Evolutionary conservation across 2,329 filamentous ascomycete species (phyloP), one percentile per base, ranked within the genome.

Genomic region (Fusarium bulbicola): DNA sequence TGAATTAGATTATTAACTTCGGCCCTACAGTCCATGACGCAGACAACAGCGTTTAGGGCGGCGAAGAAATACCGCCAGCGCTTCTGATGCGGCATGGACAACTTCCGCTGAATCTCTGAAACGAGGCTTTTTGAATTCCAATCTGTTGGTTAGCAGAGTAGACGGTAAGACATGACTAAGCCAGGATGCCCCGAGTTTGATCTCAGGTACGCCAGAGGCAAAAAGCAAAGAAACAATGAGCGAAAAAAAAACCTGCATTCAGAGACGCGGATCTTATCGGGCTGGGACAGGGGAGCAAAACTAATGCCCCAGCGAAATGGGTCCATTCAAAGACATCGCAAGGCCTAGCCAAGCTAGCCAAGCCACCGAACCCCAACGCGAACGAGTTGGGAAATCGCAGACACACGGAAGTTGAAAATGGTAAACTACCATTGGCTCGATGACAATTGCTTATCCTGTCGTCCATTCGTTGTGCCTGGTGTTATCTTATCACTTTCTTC

Each of bases 231-330:
- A 66, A 30, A 52, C 59, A 66, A 45, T 32, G 32, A 65, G 47
- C 36, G 20, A 34, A 26, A 39, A 39, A 66, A 68, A 59, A 63
- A 57, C 60, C 63, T 59, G 54, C 56, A 59, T 47, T 42, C 58
- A 58, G 45, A 77, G 59, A 56, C 63, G 43, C 54, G 60, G 66
- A 76, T 77, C 75, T 77, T 77, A 77, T 77, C 75, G 62, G 63
- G 47, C 50, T 58, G 47, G 43, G 56, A 62, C 63, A 65, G 63
- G 68, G 70, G 67, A 59, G 49, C 32, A 52, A 54, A 46, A 26
- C 66, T 42, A 39, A 30, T 68, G 43, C 70, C 66, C 63, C 67
- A 74, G 70, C 54, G 56, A 67, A 72, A 70, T 68, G 71, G 63
- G 46, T 42, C 68, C 53, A 32, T 37, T 40, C 36, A 53, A 46